Evolutionary conservation across 2,329 filamentous ascomycete species (phyloP).

Genomic region (Aspergillus sp.): DNA sequence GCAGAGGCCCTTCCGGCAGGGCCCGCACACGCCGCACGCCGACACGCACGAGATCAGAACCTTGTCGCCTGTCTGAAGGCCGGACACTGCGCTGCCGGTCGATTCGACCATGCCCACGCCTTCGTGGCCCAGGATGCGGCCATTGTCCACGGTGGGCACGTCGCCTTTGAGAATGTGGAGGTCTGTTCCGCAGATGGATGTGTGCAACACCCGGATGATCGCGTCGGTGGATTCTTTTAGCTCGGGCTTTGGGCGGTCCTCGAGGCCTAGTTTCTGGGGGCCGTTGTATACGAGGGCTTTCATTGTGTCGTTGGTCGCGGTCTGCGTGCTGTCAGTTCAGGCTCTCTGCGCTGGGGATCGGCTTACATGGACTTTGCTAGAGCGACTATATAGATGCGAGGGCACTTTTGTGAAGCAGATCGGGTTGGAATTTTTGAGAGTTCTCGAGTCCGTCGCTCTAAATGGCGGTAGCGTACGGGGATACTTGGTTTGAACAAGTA

Average conservation of each 20-base stretch:
- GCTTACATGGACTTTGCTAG: background rate
- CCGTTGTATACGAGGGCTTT: slow-evolving; percentile 49
- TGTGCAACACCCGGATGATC: slow-evolving; percentile 49
- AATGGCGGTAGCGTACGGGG: too few relatives aligned
- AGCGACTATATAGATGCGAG: background rate
- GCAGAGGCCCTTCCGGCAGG: slow-evolving; percentile 52
- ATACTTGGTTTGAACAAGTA: too few relatives aligned
- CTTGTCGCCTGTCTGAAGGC: slow-evolving; percentile 52
- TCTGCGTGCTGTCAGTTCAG: background rate
- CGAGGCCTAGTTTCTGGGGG: slow-evolving; percentile 34
- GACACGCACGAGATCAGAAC: slow-evolving; percentile 55
- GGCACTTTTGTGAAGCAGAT: background rate
- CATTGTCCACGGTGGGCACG: slow-evolving; percentile 47
- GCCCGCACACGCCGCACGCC: slow-evolving; percentile 51
- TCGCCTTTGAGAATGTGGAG: slow-evolving; percentile 59
- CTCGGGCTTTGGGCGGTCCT: slow-evolving; percentile 44
- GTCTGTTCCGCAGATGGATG: slow-evolving; percentile 56
- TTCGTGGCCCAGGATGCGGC: slow-evolving; percentile 53
- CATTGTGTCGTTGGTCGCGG: slow-evolving; percentile 29
- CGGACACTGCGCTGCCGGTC: slow-evolving; percentile 46
- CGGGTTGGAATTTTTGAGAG: too few relatives aligned
- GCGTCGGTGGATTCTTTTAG: slow-evolving; percentile 48
- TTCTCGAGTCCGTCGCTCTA: too few relatives aligned
- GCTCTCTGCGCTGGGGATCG: background rate
- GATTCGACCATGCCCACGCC: slow-evolving; percentile 52